Evolutionary conservation across 345 rosid genomes (phyloP).

Genomic region (Citrus glauca): DNA sequence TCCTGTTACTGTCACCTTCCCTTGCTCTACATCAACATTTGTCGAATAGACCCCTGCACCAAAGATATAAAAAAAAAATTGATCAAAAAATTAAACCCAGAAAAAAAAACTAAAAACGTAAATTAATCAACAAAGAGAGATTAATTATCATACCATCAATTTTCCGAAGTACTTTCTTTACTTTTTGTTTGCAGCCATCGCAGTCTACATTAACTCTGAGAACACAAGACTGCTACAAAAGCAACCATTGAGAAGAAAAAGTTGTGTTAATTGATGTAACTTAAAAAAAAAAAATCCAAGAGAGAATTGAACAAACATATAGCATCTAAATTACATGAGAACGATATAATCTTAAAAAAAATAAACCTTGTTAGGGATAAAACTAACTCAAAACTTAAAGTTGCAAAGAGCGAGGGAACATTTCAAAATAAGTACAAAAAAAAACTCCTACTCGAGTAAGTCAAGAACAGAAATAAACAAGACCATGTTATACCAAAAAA

Average conservation of each 20-base stretch:
- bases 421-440: not conserved
- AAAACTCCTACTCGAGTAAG: not conserved
- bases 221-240: slow-evolving; percentile 66
- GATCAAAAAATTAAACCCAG: not conserved
- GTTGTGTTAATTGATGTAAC: not conserved
- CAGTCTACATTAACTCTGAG: slow-evolving; percentile 88
- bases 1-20: slow-evolving; percentile 81
- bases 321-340: not conserved
- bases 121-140: not conserved
- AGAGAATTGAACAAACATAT: not conserved
- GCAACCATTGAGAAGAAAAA: slow-evolving; percentile 1
- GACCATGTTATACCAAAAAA: not conserved
- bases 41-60: slow-evolving; percentile 64
- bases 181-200: slow-evolving; percentile 88
- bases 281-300: not conserved
- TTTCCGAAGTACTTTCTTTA: slow-evolving; percentile 73
- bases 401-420: not conserved
- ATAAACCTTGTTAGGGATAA: not conserved
- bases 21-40: slow-evolving; percentile 72
- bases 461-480: not conserved
- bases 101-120: not conserved
- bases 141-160: slow-evolving; percentile 53
- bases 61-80: not conserved
- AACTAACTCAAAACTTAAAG: not conserved
- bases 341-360: not conserved